Evolutionary conservation across 179 eudicot species (phyloP).

Genomic region (Vitellaria paradoxa): DNA sequence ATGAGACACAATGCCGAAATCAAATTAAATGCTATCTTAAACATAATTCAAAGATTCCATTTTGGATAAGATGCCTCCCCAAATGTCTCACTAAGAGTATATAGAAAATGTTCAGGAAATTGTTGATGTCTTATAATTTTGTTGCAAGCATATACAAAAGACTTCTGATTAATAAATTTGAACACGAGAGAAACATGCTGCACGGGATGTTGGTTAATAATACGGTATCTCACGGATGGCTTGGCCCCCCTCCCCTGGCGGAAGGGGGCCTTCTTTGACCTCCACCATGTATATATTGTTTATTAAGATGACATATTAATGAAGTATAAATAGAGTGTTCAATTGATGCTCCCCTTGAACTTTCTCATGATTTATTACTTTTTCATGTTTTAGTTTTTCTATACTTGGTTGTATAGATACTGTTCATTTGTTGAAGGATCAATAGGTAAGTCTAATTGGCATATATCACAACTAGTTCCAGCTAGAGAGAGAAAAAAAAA

Average conservation of each 20-base stretch:
- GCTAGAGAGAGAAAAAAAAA: not conserved
- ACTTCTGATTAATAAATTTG: not conserved
- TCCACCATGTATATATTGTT: not conserved
- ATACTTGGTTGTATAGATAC: not conserved
- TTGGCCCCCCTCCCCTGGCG: too few species aligned
- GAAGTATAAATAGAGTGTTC: not conserved
- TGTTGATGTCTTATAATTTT: not conserved
- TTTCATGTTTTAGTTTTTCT: not conserved
- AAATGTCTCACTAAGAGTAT: not conserved
- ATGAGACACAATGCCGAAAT: not conserved
- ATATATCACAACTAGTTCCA: conserved; percentile 1
- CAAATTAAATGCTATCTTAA: not conserved
- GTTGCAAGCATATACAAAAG: not conserved
- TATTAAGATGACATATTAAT: not conserved
- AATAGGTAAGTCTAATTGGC: not conserved
- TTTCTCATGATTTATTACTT: conserved; percentile 1
- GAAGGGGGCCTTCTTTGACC: too few species aligned
- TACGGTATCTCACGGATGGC: too few species aligned
- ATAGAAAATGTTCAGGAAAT: not conserved
- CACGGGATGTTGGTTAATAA: not conserved
- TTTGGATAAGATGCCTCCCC: not conserved
- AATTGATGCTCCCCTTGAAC: not conserved
- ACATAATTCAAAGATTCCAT: not conserved
- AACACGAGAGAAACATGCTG: not conserved
- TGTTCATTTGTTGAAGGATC: not conserved